Evolutionary conservation across 176 grass and related monocot species (phyloP).

Genomic region (Saccharum officinarum): DNA sequence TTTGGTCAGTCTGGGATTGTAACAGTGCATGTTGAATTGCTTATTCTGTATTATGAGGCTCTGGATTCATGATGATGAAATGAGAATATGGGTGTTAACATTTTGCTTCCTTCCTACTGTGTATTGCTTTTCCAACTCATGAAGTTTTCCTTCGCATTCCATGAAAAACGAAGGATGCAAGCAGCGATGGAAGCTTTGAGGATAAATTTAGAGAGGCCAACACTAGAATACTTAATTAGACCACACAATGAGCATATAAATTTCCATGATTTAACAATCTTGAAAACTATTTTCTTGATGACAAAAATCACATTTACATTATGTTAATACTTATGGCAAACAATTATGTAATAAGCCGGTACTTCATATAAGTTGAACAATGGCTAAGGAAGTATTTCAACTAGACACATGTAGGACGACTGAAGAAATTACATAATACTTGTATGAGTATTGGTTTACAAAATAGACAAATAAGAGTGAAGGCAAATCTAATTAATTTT

Average conservation of each 20-base stretch:
- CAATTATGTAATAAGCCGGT: not conserved
- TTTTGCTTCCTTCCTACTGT: not conserved
- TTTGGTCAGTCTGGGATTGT: conserved; percentile 39
- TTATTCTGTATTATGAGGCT: conserved; percentile 17
- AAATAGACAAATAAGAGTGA: not conserved
- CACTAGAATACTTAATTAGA: not conserved
- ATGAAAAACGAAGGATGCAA: too few relatives aligned
- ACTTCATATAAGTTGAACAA: not conserved
- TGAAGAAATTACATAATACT: not conserved
- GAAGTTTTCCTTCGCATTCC: too few relatives aligned
- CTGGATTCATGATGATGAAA: not conserved
- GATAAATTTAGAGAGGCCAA: too few relatives aligned
- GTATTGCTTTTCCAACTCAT: too few relatives aligned
- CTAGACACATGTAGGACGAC: too few relatives aligned
- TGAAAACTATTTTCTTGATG: not conserved
- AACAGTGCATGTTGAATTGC: conserved; percentile 22
- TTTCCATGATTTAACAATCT: not conserved
- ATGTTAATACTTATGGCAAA: not conserved
- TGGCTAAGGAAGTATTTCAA: too few relatives aligned
- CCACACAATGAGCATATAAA: not conserved
- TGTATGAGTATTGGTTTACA: not conserved
- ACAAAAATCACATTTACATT: not conserved
- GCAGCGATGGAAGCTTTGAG: too few relatives aligned
- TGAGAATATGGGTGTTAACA: conserved; percentile 3
- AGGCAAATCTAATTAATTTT: not conserved